Conservation (phyloP, 352 stramenopile species). For the Pythium coloratum region DNA sequence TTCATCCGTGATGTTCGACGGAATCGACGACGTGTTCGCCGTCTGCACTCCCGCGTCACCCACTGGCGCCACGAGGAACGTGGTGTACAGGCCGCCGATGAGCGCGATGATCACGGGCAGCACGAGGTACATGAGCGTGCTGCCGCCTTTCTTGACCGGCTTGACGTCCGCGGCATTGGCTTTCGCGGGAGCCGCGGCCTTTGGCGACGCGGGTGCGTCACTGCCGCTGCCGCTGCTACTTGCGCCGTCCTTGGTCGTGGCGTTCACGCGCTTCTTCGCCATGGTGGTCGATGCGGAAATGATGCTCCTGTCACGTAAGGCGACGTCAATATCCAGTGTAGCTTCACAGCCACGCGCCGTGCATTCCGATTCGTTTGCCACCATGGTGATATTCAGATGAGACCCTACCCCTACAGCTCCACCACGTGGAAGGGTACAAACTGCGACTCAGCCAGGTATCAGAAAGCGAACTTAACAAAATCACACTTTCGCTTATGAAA, state of each 20-base stretch:
- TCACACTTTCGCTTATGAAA: not conserved
- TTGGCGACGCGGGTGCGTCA: not conserved
- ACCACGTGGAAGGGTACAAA: not conserved
- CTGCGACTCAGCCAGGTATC: not conserved
- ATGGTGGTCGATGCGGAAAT: not conserved
- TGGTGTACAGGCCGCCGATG: conserved; percentile 31
- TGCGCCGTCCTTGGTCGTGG: conserved; percentile 21
- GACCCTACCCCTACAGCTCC: not conserved
- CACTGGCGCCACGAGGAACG: conserved; percentile 11
- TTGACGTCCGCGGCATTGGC: not conserved
- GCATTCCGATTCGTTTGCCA: not conserved
- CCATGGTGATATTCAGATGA: no score
- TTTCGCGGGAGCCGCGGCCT: not conserved
- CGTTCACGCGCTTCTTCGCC: not conserved
- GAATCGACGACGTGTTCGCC: conserved; percentile 7
- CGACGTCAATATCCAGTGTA: not conserved
- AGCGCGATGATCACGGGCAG: conserved; percentile 38
- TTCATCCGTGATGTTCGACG: conserved; percentile 14
- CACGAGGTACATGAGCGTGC: conserved; percentile 35
- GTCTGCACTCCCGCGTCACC: not conserved
- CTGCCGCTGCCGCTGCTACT: conserved; percentile 13
- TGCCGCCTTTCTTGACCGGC: conserved; percentile 12
- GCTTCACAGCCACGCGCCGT: conserved; percentile 17
- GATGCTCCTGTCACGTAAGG: not conserved
- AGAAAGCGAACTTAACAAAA: not conserved